These are phyloP conservation scores for Podospora didyma DNA, from an alignment of 495 filamentous ascomycete genomes.

Conservation along the genomic window DNA sequence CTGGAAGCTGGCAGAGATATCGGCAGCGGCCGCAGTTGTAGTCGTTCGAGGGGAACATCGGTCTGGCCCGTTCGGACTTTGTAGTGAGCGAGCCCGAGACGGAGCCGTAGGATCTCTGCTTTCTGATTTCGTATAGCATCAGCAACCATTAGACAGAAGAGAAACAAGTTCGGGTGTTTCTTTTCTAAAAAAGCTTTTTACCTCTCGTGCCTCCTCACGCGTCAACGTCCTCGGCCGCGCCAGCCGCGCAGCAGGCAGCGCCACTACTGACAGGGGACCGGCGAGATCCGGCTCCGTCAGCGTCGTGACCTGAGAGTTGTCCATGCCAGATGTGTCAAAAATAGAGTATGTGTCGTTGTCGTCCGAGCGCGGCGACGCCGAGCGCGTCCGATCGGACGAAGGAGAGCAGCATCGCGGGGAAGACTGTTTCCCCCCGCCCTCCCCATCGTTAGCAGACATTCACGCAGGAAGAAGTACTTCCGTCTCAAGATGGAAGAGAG, in stretches of 20 bases:
- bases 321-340: constrained; percentile 33
- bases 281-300: constrained; percentile 36
- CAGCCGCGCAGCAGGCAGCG: constrained; percentile 7
- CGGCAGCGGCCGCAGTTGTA: constrained; percentile 27
- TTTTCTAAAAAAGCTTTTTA: constrained; percentile 12
- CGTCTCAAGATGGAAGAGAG: too few relatives aligned
- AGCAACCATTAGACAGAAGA: too few relatives aligned
- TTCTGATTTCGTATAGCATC: constrained; percentile 28
- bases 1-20: neutral
- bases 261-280: neutral
- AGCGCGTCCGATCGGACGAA: constrained; percentile 6
- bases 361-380: constrained; percentile 6
- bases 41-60: constrained; percentile 42
- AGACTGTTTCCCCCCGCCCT: neutral
- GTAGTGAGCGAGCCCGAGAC: constrained; percentile 48
- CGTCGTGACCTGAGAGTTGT: constrained; percentile 34
- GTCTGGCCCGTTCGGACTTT: constrained; percentile 51
- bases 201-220: constrained; percentile 40
- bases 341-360: constrained; percentile 28
- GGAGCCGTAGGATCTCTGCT: constrained; percentile 46
- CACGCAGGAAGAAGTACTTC: neutral
- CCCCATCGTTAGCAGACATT: neutral
- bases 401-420: neutral
- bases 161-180: too few relatives aligned
- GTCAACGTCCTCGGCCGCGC: constrained; percentile 23